These are phyloP conservation scores for Bromus sterilis DNA, from an alignment of 176 grass and related monocot species.

Conservation along the genomic window DNA sequence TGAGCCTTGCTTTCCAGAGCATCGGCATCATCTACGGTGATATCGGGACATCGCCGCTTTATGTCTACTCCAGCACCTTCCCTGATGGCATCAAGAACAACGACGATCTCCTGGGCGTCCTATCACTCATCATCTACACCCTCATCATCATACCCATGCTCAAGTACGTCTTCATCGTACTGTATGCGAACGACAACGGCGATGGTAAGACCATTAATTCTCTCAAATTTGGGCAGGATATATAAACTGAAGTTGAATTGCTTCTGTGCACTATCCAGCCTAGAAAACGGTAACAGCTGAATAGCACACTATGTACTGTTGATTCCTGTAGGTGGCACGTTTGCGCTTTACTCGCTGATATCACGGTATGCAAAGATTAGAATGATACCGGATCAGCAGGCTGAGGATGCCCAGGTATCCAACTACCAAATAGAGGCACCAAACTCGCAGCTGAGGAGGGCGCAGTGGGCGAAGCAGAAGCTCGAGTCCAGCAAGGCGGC, in stretches of 20 bases:
- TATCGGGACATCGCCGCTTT: constrained; percentile 70
- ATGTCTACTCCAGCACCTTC: constrained; percentile 60
- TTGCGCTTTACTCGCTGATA: constrained; percentile 31
- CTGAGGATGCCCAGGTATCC: constrained; percentile 45
- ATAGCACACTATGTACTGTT: no score
- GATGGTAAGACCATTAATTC: constrained; percentile 27
- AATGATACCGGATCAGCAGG: constrained; percentile 59
- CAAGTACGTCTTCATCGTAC: constrained; percentile 53
- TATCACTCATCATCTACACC: constrained; percentile 76
- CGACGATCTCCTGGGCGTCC: constrained; percentile 45
- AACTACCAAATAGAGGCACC: constrained; percentile 41
- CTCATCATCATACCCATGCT: constrained; percentile 50
- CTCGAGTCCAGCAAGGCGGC: not conserved
- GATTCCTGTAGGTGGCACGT: constrained; percentile 33
- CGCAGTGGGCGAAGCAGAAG: constrained; percentile 34
- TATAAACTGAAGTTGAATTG: not conserved
- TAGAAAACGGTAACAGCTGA: no score
- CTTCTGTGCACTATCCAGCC: no score
- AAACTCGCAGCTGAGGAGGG: constrained; percentile 29
- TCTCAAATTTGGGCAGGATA: not conserved
- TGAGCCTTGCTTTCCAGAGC: constrained; percentile 58
- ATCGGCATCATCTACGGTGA: constrained; percentile 71
- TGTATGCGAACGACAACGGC: constrained; percentile 38
- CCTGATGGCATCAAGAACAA: constrained; percentile 33
- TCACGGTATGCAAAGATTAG: constrained; percentile 51